Conservation (phyloP, 345 rosid genomes). For the Carallia pectinifolia region DNA sequence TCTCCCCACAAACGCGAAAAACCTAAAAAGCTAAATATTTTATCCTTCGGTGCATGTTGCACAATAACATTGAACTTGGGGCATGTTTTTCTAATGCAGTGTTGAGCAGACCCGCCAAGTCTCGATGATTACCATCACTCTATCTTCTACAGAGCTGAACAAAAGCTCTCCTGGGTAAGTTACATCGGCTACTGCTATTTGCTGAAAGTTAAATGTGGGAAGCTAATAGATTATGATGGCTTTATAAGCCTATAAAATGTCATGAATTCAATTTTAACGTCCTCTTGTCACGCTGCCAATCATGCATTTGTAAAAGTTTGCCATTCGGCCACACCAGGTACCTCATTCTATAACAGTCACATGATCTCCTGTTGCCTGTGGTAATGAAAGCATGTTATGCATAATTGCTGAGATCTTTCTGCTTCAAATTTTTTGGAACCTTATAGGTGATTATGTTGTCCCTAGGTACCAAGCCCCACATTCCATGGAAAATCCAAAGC, state of each 20-base stretch:
- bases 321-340: not conserved
- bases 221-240: not conserved
- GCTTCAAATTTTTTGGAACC: not conserved
- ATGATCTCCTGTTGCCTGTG: not conserved
- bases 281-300: too few species aligned
- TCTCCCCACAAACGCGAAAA: not conserved
- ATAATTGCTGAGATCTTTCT: not conserved
- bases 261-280: too few species aligned
- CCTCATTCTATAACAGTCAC: not conserved
- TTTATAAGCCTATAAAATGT: too few species aligned
- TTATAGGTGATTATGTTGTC: slow-evolving; percentile 8
- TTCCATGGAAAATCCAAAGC: slow-evolving; percentile 50
- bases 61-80: too few species aligned
- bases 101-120: slow-evolving; percentile 94
- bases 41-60: too few species aligned
- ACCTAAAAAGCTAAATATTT: too few species aligned
- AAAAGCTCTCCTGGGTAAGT: slow-evolving; percentile 77
- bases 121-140: slow-evolving; percentile 87
- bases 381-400: not conserved
- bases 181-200: slow-evolving; percentile 2
- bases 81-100: slow-evolving; percentile 48
- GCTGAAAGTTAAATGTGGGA: not conserved
- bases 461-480: slow-evolving; percentile 85
- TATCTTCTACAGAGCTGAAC: slow-evolving; percentile 70
- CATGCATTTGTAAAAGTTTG: not conserved